phyloP scores from a whole-genome alignment of 306 rosid genomes.

The Vachellia pachyceras region DNA sequence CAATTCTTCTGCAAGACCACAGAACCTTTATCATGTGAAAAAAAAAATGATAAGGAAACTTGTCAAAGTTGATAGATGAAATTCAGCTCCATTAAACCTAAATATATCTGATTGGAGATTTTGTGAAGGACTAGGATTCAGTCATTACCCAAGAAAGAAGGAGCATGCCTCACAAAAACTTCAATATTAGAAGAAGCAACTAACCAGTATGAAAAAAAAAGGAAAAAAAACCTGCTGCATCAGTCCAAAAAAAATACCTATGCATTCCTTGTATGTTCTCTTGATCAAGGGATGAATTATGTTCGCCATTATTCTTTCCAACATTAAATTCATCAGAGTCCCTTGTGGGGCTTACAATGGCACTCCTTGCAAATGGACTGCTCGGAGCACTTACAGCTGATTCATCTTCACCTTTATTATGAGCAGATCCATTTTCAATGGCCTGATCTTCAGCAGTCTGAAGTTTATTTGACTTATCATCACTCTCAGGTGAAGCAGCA shows the following conservation, averaged over 20 bases:
- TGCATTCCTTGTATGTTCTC: constrained; percentile 53
- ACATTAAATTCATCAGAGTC: constrained; percentile 60
- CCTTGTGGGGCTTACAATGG: constrained; percentile 73
- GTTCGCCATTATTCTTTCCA: constrained; percentile 60
- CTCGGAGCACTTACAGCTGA: constrained; percentile 70
- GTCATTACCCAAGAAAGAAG: constrained; percentile 5
- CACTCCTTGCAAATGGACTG: constrained; percentile 78
- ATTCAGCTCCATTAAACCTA: not conserved
- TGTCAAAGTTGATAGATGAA: not conserved
- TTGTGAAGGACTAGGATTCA: not conserved
- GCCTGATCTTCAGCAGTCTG: constrained; percentile 58
- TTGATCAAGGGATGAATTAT: constrained; percentile 70
- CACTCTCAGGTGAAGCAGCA: constrained; percentile 57
- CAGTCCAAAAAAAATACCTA: constrained; percentile 62
- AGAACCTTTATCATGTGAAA: constrained; percentile 4
- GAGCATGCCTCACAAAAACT: constrained; percentile 8
- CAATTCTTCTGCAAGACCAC: constrained; percentile 29
- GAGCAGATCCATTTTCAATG: constrained; percentile 73
- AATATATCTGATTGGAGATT: not conserved
- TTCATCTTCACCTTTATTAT: constrained; percentile 65
- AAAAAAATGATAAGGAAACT: constrained; percentile 16
- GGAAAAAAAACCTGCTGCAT: constrained; percentile 26
- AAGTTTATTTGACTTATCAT: constrained; percentile 59
- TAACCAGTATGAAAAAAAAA: constrained; percentile 14
- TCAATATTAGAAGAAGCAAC: constrained; percentile 15